phyloP scores from a whole-genome alignment of 768 basidiomycete species.

The Serpula lacrymans region DNA sequence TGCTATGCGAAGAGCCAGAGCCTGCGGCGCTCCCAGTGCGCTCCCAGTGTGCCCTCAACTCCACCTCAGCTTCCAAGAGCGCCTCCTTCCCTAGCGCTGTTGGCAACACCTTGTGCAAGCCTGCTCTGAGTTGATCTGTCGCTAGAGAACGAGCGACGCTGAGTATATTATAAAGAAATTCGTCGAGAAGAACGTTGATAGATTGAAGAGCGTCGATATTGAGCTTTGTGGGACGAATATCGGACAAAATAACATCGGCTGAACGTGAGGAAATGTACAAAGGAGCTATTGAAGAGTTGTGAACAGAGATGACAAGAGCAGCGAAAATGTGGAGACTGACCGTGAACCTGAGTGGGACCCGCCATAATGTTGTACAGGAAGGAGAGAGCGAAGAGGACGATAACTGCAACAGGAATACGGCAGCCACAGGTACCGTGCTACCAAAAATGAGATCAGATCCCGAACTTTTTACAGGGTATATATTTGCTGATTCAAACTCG shows the following conservation, averaged over 20 bases:
- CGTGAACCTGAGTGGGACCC: slow-evolving; percentile 35
- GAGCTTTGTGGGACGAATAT: slow-evolving; percentile 88
- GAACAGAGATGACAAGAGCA: slow-evolving; percentile 2
- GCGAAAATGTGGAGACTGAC: slow-evolving; percentile 29
- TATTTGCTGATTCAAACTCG: slow-evolving; percentile 7
- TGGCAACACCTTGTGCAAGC: slow-evolving; percentile 68
- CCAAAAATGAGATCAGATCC: slow-evolving; percentile 5
- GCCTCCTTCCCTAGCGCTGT: slow-evolving; percentile 89
- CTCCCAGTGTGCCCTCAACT: slow-evolving; percentile 87
- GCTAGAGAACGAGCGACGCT: slow-evolving; percentile 61
- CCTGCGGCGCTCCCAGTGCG: slow-evolving; percentile 45
- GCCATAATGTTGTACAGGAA: slow-evolving; percentile 38
- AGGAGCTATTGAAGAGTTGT: slow-evolving; percentile 41
- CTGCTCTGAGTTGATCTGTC: slow-evolving; percentile 70
- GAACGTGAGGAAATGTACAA: slow-evolving; percentile 79
- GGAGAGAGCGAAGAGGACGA: slow-evolving; percentile 14
- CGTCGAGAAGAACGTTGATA: slow-evolving; percentile 82
- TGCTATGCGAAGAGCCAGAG: slow-evolving; percentile 22
- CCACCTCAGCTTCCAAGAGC: slow-evolving; percentile 88
- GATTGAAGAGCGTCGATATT: slow-evolving; percentile 70
- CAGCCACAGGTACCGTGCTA: slow-evolving; percentile 3
- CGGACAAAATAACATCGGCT: slow-evolving; percentile 89
- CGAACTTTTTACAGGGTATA: too few relatives aligned
- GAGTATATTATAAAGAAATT: slow-evolving; percentile 75
- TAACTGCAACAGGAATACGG: not conserved